Evolutionary conservation across 2,329 filamentous ascomycete species (phyloP), one percentile per base, ranked within the genome.

Genomic region (Phyllosticta citribraziliensis): DNA sequence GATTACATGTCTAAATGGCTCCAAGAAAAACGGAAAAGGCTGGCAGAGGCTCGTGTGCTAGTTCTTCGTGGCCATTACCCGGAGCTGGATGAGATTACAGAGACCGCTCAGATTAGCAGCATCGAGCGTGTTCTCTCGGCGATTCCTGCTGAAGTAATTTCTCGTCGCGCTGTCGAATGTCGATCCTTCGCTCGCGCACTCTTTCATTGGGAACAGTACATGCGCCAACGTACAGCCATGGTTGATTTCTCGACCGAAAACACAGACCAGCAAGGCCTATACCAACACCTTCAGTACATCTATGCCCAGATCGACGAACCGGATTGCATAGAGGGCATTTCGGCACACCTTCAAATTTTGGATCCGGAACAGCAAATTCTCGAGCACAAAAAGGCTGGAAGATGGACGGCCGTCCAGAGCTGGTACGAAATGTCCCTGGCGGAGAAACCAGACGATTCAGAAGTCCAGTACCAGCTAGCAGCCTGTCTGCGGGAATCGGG

Each of bases 251-350:
- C 77, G 1, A 78, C 80, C 2, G 81, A 84, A 22, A 65, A 70
- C 12, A 76, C 82, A n/a, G 80, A 79, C 55, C 70, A 80, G 54
- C 80, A 88, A 58, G 80, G 84, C 24, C 79, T 94, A 3, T 83
- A 95, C 63, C 84, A 91, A 66, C 84, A 87, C 63, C 78, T 99
- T 24, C 93, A 97, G 70, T 87, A 93, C 58, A 96, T 99, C 19
- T 99, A 99, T 73, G 90, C 91, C 1, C 89, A 97, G 67, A 97
- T 99, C 63, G 94, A 99, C 69, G 94, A 99, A 68, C 95, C 94
- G 0, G 94, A 99, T 73, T 92, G 93, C 1, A 86, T 99, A 35
- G 92, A 97, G 70, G 94, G 94, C 2, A 93, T 99, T 63, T 96
- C 93, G 1, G 86, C 91, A 20, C 88, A 94, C 70, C 79, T 97